Evolutionary conservation across 1,284 basidiomycete genomes (phyloP).

Genomic region (Ceratobasidium sp.): DNA sequence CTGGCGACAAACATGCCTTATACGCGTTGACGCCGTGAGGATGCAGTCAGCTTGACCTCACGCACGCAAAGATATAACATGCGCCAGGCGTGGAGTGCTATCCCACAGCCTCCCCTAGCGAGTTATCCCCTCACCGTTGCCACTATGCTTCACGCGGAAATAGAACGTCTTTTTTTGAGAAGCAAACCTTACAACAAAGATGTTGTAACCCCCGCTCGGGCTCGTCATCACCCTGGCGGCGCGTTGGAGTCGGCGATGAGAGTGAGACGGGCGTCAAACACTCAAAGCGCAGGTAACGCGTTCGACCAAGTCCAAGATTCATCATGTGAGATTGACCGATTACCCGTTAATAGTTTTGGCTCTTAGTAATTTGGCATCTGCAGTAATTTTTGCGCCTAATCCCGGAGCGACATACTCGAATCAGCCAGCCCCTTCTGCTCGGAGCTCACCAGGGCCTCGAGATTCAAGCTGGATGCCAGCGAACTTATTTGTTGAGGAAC

Average conservation of each 20-base stretch:
- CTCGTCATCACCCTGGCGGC: background rate
- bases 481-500: background rate
- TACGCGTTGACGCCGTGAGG: background rate
- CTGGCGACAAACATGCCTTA: background rate
- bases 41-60: background rate
- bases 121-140: background rate
- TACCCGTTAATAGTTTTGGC: background rate
- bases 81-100: background rate
- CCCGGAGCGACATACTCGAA: background rate
- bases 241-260: background rate
- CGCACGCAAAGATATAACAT: background rate
- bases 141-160: background rate
- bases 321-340: background rate
- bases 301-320: background rate
- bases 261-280: background rate
- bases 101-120: background rate
- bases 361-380: background rate
- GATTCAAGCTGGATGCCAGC: conserved; percentile 4
- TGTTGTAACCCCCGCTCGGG: background rate
- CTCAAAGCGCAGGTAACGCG: background rate
- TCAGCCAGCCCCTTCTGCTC: background rate
- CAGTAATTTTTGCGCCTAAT: background rate
- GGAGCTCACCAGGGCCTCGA: background rate
- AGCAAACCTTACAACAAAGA: background rate
- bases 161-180: background rate